Evolutionary conservation across 495 filamentous ascomycete species (phyloP).

Genomic region (Penicillium cinerascens): DNA sequence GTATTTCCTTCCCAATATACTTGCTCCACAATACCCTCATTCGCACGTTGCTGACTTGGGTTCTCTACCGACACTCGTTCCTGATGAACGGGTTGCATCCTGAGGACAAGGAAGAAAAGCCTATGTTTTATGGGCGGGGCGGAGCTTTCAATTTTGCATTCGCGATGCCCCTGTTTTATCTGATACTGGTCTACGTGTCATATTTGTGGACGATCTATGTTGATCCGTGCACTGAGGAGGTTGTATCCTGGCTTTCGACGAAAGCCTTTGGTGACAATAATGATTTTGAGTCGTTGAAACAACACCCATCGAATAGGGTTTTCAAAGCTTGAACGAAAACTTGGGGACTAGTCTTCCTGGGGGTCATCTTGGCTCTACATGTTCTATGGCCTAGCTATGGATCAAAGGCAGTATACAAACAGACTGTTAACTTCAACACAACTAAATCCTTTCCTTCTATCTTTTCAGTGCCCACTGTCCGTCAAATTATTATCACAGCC

Average conservation of each 20-base stretch:
- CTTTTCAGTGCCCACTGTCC: too few species aligned
- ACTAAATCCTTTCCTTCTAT: too few species aligned
- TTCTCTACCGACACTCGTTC: slow-evolving; percentile 8
- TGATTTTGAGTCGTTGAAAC: not conserved
- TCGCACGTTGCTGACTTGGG: slow-evolving; percentile 14
- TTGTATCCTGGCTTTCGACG: slow-evolving; percentile 4
- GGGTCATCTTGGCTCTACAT: too few species aligned
- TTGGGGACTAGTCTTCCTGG: too few species aligned
- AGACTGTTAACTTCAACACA: too few species aligned
- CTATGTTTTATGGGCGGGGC: not conserved
- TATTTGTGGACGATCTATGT: slow-evolving; percentile 14
- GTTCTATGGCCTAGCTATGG: too few species aligned
- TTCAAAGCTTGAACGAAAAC: not conserved
- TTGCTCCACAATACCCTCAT: slow-evolving; percentile 19
- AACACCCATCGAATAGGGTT: not conserved
- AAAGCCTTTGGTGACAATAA: slow-evolving; percentile 6
- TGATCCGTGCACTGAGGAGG: slow-evolving; percentile 5
- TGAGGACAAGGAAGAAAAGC: not conserved
- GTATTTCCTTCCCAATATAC: slow-evolving; percentile 21
- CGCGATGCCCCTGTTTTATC: slow-evolving; percentile 6
- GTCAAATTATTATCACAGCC: too few species aligned
- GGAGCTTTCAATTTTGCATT: not conserved
- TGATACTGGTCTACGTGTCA: slow-evolving; percentile 2
- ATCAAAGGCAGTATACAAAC: too few species aligned
- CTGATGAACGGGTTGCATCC: slow-evolving; percentile 4